phyloP scores from a whole-genome alignment of 2,329 filamentous ascomycete species.

The Emmonsiellopsis sp. region DNA sequence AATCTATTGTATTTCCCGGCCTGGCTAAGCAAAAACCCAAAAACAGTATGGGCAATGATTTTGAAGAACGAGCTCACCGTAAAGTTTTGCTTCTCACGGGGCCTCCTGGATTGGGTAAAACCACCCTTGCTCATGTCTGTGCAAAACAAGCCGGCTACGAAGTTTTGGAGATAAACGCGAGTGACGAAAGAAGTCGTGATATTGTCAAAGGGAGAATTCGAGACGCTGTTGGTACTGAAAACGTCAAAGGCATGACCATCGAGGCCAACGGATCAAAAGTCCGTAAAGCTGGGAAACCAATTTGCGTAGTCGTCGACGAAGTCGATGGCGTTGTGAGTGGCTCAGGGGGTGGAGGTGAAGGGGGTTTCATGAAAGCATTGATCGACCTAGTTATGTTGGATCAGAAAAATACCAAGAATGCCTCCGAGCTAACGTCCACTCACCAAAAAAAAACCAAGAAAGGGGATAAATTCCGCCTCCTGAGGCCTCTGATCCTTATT shows the following conservation, averaged over 20 bases:
- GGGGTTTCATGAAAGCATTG: slow-evolving; percentile 88
- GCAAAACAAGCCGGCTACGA: slow-evolving; percentile 93
- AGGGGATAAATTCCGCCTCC: slow-evolving; percentile 74
- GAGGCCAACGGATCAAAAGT: slow-evolving; percentile 42
- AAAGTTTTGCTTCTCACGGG: slow-evolving; percentile 88
- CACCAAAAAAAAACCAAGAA: slow-evolving; percentile 54
- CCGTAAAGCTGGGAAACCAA: slow-evolving; percentile 68
- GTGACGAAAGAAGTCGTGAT: slow-evolving; percentile 80
- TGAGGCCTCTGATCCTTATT: slow-evolving; percentile 83
- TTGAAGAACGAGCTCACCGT: slow-evolving; percentile 67
- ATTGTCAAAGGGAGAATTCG: slow-evolving; percentile 87
- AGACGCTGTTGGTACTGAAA: slow-evolving; percentile 88
- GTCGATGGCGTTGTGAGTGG: slow-evolving; percentile 89
- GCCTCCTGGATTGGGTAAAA: slow-evolving; percentile 89
- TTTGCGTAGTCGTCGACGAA: slow-evolving; percentile 92
- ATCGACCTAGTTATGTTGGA: slow-evolving; percentile 83
- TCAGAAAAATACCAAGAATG: slow-evolving; percentile 59
- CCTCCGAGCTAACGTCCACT: slow-evolving; percentile 12
- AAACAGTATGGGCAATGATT: slow-evolving; percentile 37
- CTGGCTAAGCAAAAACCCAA: slow-evolving; percentile 44
- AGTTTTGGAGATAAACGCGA: slow-evolving; percentile 94
- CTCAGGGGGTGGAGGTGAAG: slow-evolving; percentile 63
- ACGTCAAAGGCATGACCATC: slow-evolving; percentile 59
- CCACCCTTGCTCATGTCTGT: slow-evolving; percentile 90
- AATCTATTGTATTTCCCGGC: slow-evolving; percentile 81